These are phyloP conservation scores for Entoloma clypeatum DNA, from an alignment of 1,284 basidiomycete genomes.

Conservation along the genomic window DNA sequence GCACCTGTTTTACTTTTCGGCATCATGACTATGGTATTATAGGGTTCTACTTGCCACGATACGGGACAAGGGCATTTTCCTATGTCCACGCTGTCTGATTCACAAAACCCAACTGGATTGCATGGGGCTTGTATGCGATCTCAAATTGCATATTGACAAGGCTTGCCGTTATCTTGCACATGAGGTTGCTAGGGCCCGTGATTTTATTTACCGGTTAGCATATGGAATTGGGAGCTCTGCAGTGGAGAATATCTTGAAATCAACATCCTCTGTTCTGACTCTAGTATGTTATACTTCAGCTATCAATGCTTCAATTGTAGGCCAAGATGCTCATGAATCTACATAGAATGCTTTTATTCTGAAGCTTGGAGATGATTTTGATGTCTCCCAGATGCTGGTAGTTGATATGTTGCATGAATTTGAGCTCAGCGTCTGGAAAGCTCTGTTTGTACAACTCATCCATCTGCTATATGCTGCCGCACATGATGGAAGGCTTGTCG, in stretches of 20 bases:
- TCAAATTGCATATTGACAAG: neutral
- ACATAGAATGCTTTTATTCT: slow-evolving; percentile 13
- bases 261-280: slow-evolving; percentile 15
- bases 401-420: slow-evolving; percentile 27
- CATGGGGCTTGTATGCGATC: slow-evolving; percentile 6
- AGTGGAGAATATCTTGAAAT: slow-evolving; percentile 12
- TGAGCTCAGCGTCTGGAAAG: slow-evolving; percentile 28
- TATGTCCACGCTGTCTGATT: slow-evolving; percentile 33
- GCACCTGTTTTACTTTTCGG: neutral
- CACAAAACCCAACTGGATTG: slow-evolving; percentile 16
- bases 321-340: too few species aligned
- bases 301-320: too few species aligned
- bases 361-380: slow-evolving; percentile 7
- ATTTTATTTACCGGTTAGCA: slow-evolving; percentile 3
- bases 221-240: slow-evolving; percentile 5
- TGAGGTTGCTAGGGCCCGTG: neutral
- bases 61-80: slow-evolving; percentile 26
- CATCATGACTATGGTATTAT: neutral
- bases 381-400: slow-evolving; percentile 17
- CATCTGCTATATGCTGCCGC: slow-evolving; percentile 15
- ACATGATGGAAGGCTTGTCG: slow-evolving; percentile 13
- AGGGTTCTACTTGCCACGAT: slow-evolving; percentile 35
- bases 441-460: slow-evolving; percentile 23
- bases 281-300: too few species aligned
- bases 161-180: slow-evolving; percentile 1